Evolutionary conservation across 768 basidiomycete genomes (phyloP), one percentile per base, ranked within the genome.

Genomic region (Strobilomyces echinocephalus): DNA sequence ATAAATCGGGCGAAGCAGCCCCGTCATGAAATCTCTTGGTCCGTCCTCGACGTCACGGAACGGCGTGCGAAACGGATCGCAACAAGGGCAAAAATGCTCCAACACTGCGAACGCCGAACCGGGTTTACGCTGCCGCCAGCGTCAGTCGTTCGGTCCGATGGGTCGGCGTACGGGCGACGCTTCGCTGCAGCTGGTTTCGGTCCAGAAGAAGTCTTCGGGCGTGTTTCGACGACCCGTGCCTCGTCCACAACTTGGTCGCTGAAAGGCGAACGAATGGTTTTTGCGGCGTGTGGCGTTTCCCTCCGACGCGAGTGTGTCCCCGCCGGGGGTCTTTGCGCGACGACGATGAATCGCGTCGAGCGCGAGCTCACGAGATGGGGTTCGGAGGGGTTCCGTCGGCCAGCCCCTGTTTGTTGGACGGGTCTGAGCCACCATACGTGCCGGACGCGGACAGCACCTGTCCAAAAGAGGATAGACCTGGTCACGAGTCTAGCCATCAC

Each of bases 11-110:
- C 40, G 20, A 28, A 11, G n/a, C n/a, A 31, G 18, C n/a, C 31
- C 28, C 4, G 12, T 31, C 24, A 14, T 16, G 58, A 65, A 10
- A n/a, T n/a, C n/a, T n/a, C n/a, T n/a, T n/a, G n/a, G 5, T 58
- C 6, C 46, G 55, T 2, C 42, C 65, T 24, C 53, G 52, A 12
- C 26, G 58, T 10, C 58, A 58, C 28, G 40, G 36, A n/a, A n/a
- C n/a, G 41, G 41, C 20, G 39, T 40, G 1, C 10, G 40, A 15
- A 41, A 41, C 40, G 40, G 40, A 5, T 24, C 40, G 14, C 21
- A 11, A 24, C 12, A 41, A 14, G 40, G 9, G 21, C 12, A 14
- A 24, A 14, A 21, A 20, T 21, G 9, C n/a, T 8, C 6, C 18
- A 4, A 24, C 18, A 9, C 2, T 39, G n/a, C 18, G 38, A 39